Percentiles rank a stretch among this genome's conserved stretches.
Evolutionary conservation across 2,329 filamentous ascomycete species (phyloP).

Genomic region (Neocatenulostroma microsporum): DNA sequence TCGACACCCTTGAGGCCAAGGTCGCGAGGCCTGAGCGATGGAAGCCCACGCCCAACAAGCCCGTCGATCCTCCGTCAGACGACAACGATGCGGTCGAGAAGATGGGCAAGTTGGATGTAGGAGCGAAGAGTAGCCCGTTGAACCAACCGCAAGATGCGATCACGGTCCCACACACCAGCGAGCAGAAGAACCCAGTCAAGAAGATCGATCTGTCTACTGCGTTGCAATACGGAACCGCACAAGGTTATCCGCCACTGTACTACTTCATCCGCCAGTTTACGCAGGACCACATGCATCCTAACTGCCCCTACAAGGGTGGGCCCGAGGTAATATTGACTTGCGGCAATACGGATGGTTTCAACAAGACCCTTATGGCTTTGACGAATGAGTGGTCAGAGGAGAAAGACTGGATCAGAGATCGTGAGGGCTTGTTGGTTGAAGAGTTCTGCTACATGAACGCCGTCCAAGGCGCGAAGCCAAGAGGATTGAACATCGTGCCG

Average conservation of each 20-base stretch:
- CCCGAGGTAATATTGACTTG: conserved; percentile 72
- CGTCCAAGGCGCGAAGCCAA: conserved; percentile 57
- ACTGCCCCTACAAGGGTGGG: conserved; percentile 67
- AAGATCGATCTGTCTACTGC: conserved; percentile 76
- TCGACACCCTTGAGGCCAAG: conserved; percentile 79
- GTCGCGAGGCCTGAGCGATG: conserved; percentile 68
- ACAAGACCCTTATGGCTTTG: conserved; percentile 68
- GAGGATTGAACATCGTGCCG: conserved; percentile 64
- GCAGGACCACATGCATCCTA: conserved; percentile 68
- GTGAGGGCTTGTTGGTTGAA: conserved; percentile 73
- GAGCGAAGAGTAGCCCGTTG: conserved; percentile 23
- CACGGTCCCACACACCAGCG: conserved; percentile 61
- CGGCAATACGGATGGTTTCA: conserved; percentile 78
- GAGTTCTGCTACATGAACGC: conserved; percentile 74
- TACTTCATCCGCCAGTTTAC: conserved; percentile 74
- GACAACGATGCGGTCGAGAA: conserved; percentile 21
- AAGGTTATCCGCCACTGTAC: conserved; percentile 71
- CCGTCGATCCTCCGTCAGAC: conserved; percentile 41
- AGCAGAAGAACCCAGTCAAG: conserved; percentile 50
- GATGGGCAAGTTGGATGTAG: conserved; percentile 13
- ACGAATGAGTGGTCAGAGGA: conserved; percentile 66
- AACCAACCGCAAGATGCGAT: conserved; percentile 39
- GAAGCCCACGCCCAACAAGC: conserved; percentile 59
- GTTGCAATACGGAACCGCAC: conserved; percentile 77
- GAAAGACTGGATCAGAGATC: conserved; percentile 57